phyloP scores from a whole-genome alignment of 495 filamentous ascomycete species.

The Xylaria intraflava region DNA sequence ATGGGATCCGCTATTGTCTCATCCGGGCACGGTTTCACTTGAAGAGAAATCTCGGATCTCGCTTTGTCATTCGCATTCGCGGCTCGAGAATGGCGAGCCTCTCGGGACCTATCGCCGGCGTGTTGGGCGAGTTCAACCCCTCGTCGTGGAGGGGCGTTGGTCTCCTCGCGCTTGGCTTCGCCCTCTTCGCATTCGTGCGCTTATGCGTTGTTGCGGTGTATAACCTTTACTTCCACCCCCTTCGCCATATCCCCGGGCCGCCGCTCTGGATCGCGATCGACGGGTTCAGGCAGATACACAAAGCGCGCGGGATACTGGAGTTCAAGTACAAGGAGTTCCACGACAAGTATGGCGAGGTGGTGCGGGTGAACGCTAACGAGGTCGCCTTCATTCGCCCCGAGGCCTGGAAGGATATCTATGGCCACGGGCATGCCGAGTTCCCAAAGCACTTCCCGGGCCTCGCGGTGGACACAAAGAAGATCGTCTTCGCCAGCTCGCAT shows the following conservation, averaged over 20 bases:
- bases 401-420: conserved; percentile 56
- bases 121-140: neutral
- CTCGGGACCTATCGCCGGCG: neutral
- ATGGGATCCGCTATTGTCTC: no score
- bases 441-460: conserved; percentile 22
- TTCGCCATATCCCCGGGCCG: conserved; percentile 45
- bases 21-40: no score
- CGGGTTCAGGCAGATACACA: conserved; percentile 26
- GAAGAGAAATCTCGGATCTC: neutral
- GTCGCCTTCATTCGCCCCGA: conserved; percentile 48
- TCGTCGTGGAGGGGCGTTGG: conserved; percentile 5
- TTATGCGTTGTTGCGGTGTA: conserved; percentile 20
- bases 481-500: conserved; percentile 18
- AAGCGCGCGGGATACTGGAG: neutral
- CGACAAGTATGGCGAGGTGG: conserved; percentile 44
- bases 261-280: conserved; percentile 33
- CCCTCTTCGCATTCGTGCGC: neutral
- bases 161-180: neutral
- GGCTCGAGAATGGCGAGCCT: conserved; percentile 1
- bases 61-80: neutral
- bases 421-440: conserved; percentile 28
- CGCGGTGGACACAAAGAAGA: conserved; percentile 20
- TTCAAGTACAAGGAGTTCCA: conserved; percentile 22
- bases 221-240: conserved; percentile 43
- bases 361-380: conserved; percentile 51